Conservation (phyloP, 129 eudicot genomes). For the Tagetes erecta region DNA sequence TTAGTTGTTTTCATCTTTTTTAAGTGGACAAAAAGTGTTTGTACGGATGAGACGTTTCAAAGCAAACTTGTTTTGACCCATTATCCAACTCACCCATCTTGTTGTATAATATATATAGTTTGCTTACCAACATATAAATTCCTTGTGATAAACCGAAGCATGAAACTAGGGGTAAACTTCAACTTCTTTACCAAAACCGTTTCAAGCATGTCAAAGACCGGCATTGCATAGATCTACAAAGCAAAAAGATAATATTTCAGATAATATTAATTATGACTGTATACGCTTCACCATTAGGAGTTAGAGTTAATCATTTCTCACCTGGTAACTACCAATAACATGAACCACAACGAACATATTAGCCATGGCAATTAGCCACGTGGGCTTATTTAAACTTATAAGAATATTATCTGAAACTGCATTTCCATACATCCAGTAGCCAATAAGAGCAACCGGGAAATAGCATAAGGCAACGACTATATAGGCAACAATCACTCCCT, state of each 20-base stretch:
- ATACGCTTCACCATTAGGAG: background rate
- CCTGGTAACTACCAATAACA: slow-evolving; percentile 64
- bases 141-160: slow-evolving; percentile 54
- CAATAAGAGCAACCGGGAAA: slow-evolving; percentile 59
- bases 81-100: background rate
- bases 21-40: background rate
- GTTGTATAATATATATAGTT: background rate
- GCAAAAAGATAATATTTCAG: background rate
- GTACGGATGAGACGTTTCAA: background rate
- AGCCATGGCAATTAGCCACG: slow-evolving; percentile 57
- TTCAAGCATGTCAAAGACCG: slow-evolving; percentile 74
- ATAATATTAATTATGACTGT: background rate
- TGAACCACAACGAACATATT: slow-evolving; percentile 54
- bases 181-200: slow-evolving; percentile 62
- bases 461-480: slow-evolving; percentile 54
- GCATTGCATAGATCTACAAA: slow-evolving; percentile 67
- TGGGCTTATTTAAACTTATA: slow-evolving; percentile 36
- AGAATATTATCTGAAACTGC: slow-evolving; percentile 48
- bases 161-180: slow-evolving; percentile 46
- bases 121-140: slow-evolving; percentile 63
- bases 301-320: slow-evolving; percentile 9
- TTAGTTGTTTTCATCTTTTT: background rate
- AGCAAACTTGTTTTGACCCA: background rate
- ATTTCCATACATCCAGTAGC: slow-evolving; percentile 45
- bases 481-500: slow-evolving; percentile 53